Conservation (phyloP, 208 protist species). For the Borovskyia barvae region DNA sequence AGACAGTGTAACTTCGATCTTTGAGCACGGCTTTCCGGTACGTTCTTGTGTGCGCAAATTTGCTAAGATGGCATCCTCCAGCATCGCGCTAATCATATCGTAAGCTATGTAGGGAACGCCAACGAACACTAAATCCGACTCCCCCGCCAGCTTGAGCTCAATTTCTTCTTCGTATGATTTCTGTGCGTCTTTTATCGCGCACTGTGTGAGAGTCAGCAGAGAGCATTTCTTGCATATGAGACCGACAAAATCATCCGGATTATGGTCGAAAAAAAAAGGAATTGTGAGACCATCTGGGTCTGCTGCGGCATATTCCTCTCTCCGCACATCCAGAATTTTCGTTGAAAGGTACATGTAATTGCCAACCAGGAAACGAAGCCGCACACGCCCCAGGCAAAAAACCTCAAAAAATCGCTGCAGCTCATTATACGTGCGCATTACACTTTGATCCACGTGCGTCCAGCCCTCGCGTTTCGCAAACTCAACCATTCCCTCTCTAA, state of each 20-base stretch:
- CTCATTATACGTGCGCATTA: constrained; percentile 33
- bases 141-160: constrained; percentile 45
- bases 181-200: constrained; percentile 32
- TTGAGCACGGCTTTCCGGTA: constrained; percentile 40
- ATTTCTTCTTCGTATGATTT: constrained; percentile 48
- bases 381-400: constrained; percentile 53
- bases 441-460: constrained; percentile 32
- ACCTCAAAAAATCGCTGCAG: constrained; percentile 56
- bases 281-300: constrained; percentile 41
- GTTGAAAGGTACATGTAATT: constrained; percentile 78
- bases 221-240: constrained; percentile 67
- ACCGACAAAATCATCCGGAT: constrained; percentile 52
- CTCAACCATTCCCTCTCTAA: constrained; percentile 50
- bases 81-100: constrained; percentile 67
- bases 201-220: constrained; percentile 40
- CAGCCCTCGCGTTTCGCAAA: constrained; percentile 59
- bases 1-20: constrained; percentile 57
- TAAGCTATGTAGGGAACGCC: constrained; percentile 69
- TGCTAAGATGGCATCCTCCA: constrained; percentile 58
- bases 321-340: constrained; percentile 44
- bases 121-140: constrained; percentile 39
- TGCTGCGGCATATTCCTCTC: constrained; percentile 15
- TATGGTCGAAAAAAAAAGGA: constrained; percentile 53
- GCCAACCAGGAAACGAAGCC: constrained; percentile 58
- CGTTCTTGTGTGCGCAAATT: constrained; percentile 57